Evolutionary conservation across 2,329 filamentous ascomycete genomes (phyloP).

Genomic region (Dactylellina haptotyla): DNA sequence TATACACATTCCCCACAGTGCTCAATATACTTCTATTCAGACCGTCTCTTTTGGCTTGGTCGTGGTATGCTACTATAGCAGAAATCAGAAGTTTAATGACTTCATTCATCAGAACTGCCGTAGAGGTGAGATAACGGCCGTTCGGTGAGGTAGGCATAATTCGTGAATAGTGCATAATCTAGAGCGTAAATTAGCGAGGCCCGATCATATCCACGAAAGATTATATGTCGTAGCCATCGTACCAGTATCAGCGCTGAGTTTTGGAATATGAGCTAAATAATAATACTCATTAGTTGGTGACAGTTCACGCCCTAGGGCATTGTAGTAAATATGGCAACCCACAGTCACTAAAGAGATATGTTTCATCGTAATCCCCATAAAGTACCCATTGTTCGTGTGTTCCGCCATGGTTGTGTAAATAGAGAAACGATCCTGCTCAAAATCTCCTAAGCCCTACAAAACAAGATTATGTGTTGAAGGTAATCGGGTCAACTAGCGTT

Average conservation of each 20-base stretch:
- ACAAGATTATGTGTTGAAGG: not conserved
- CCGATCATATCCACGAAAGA: not conserved
- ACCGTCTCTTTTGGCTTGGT: conserved; percentile 62
- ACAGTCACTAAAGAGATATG: not conserved
- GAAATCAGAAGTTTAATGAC: conserved; percentile 88
- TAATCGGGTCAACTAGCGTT: not conserved
- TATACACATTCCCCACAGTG: conserved; percentile 79
- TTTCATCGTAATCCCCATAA: not conserved
- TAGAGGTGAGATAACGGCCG: conserved; percentile 89
- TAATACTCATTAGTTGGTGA: not conserved
- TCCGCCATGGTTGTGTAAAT: not conserved
- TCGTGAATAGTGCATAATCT: conserved; percentile 94
- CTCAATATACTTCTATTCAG: conserved; percentile 81
- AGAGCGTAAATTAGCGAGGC: conserved; percentile 50
- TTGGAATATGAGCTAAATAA: conserved; percentile 76
- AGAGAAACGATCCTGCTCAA: not conserved
- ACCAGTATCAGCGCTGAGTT: conserved; percentile 81
- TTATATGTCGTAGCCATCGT: conserved; percentile 51
- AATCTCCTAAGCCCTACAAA: not conserved
- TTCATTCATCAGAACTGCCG: conserved; percentile 92
- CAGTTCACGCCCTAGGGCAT: not conserved
- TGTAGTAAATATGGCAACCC: not conserved
- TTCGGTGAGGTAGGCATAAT: conserved; percentile 78
- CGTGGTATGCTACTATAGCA: conserved; percentile 85
- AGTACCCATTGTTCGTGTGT: not conserved